Conservation (phyloP, 2,329 filamentous ascomycete species). For the Hypoxylon sp. region DNA sequence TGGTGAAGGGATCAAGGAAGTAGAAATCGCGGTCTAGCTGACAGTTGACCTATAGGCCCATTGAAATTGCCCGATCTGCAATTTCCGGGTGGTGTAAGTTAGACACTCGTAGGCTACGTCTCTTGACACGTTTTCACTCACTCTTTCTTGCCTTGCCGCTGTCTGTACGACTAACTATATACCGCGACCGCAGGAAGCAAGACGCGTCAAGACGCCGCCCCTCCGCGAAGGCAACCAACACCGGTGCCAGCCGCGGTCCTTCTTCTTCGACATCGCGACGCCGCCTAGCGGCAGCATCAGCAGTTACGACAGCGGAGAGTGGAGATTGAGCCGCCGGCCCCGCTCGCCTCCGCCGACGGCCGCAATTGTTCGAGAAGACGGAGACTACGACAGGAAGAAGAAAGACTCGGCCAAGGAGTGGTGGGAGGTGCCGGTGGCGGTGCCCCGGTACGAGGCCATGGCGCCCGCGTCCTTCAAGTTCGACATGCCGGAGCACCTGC, state of each 20-base stretch:
- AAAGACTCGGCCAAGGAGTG: slow-evolving; percentile 44
- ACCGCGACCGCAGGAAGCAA: slow-evolving; percentile 57
- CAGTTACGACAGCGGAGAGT: background rate
- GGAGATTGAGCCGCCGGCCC: background rate
- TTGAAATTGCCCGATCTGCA: slow-evolving; percentile 31
- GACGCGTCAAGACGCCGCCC: slow-evolving; percentile 61
- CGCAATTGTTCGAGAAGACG: background rate
- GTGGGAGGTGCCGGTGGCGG: slow-evolving; percentile 48
- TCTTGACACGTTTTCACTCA: no score
- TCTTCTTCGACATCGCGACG: slow-evolving; percentile 58
- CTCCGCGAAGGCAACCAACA: slow-evolving; percentile 55
- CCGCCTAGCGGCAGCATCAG: slow-evolving; percentile 23
- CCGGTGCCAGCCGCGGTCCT: slow-evolving; percentile 53
- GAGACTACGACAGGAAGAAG: slow-evolving; percentile 10
- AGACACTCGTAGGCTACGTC: no score
- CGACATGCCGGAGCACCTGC: slow-evolving; percentile 63
- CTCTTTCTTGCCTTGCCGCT: background rate
- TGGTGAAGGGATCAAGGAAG: background rate
- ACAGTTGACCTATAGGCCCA: slow-evolving; percentile 14
- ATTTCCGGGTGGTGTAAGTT: slow-evolving; percentile 53
- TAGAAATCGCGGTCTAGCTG: slow-evolving; percentile 9
- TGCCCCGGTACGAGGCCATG: slow-evolving; percentile 45
- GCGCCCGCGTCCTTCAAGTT: slow-evolving; percentile 57
- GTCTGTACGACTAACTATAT: slow-evolving; percentile 1
- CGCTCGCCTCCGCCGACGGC: slow-evolving; percentile 9